These are phyloP conservation scores for Nannizziopsis arthrosporioides DNA, from an alignment of 2,329 filamentous ascomycete species.

Conservation along the genomic window DNA sequence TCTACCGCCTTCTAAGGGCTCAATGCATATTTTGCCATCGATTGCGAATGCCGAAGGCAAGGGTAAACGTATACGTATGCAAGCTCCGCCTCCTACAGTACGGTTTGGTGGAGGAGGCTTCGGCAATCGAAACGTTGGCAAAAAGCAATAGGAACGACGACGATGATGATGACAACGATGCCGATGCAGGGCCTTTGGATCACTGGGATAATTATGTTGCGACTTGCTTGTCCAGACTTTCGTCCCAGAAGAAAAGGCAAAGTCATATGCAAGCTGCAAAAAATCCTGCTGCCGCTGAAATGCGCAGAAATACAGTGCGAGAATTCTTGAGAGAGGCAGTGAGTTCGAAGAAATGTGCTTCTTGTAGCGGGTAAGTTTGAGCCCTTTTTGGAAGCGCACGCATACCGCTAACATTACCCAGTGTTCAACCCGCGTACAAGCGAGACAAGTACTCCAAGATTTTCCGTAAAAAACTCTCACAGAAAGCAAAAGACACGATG, in stretches of 20 bases:
- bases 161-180: conserved; percentile 53
- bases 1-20: conserved; percentile 69
- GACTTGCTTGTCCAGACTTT: conserved; percentile 53
- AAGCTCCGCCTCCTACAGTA: conserved; percentile 77
- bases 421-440: conserved; percentile 69
- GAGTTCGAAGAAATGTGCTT: conserved; percentile 56
- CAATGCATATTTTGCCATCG: conserved; percentile 86
- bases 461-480: conserved; percentile 66
- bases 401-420: conserved; percentile 26
- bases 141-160: conserved; percentile 40
- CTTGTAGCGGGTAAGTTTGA: conserved; percentile 43
- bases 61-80: conserved; percentile 69
- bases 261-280: conserved; percentile 47
- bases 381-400: background rate
- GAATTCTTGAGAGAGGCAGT: conserved; percentile 67
- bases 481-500: conserved; percentile 70
- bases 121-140: conserved; percentile 44
- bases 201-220: conserved; percentile 59
- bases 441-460: conserved; percentile 91
- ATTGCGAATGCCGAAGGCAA: conserved; percentile 64
- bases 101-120: conserved; percentile 62
- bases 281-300: conserved; percentile 70
- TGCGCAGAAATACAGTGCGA: conserved; percentile 63
- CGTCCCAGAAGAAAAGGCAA: conserved; percentile 34
- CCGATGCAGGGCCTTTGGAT: conserved; percentile 42